Base-by-base conservation (phyloP, 2,329 filamentous ascomycete genomes). In the Claviceps cyperi region DNA sequence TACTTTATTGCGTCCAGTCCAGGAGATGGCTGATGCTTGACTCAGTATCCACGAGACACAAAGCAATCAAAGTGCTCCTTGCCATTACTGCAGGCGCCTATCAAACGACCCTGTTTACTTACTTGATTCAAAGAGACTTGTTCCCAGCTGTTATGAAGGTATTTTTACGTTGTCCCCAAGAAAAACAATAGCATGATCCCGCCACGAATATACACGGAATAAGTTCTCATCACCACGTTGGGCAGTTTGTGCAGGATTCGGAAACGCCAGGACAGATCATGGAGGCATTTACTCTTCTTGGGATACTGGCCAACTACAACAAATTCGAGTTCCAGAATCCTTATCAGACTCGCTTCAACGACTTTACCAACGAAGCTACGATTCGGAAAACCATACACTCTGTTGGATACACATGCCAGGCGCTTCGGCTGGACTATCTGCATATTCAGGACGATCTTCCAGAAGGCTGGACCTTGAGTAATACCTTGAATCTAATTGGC, bases 321-420 rank as follows among this genome's bases (percentile, higher is more conserved):
- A 98, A 97, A 66, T 98, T 98, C 61, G 92, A 98, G 66, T 91
- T 94, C 51, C 90, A 95, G 63, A 98, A 98, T 58, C 91, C 91
- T 0, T 98, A 98, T 60, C 84, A 92, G 59, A 72, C 94, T 54
- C 85, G 91, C 28, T 76, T 98, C 15, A 89, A 91, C 59, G 90
- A 97, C 64, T 97, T 97, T 66, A 88, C 96, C 59, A 95, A 98
- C 62, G 90, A 97, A 61, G 72, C 76, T 0, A 84, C 85, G 2
- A 96, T 97, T 59, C 78, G 83, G 52, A 87, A 86, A 60, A 86
- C 95, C 55, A 80, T 94, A 43, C 73, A 73, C 47, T 84, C 84
- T 51, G 78, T 95, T 21, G 88, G 89, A 2, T 70, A 77, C 50
- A 82, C 84, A 0, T 94, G 86, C 59, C 72, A 75, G 47, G 69